Evolutionary conservation across 352 stramenopile genomes (phyloP).

Genomic region (Discostella stelligera): DNA sequence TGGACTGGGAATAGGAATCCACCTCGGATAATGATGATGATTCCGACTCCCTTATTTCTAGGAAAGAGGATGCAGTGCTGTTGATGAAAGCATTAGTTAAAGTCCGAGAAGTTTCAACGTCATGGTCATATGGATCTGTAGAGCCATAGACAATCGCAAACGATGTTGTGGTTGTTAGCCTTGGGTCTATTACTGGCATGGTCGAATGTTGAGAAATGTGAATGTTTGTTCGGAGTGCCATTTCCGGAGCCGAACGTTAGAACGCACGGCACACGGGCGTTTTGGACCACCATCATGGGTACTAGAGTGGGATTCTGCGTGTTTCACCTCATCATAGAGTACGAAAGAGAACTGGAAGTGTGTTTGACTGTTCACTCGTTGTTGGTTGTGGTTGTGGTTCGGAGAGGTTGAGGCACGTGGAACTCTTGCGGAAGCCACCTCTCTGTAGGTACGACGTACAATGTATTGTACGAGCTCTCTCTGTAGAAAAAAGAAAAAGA

Average conservation of each 20-base stretch:
- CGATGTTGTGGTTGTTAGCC: not conserved
- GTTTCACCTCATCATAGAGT: too few species aligned
- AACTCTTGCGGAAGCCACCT: too few species aligned
- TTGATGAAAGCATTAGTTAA: not conserved
- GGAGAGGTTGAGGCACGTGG: too few species aligned
- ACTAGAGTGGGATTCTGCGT: too few species aligned
- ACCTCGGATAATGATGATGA: not conserved
- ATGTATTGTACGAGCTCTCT: too few species aligned
- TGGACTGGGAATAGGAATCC: constrained; percentile 1
- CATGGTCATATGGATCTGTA: not conserved
- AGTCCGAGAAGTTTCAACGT: not conserved
- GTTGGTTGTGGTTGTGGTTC: too few species aligned
- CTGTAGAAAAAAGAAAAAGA: not conserved
- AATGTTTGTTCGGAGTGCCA: not conserved
- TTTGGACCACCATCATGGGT: not conserved
- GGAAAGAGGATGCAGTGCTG: not conserved
- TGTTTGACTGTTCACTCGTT: too few species aligned
- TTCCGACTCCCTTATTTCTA: not conserved
- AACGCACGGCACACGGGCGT: not conserved
- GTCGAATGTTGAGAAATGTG: not conserved
- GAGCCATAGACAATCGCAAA: constrained; percentile 2
- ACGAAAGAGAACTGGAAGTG: too few species aligned
- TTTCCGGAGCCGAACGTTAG: too few species aligned
- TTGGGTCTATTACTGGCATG: not conserved
- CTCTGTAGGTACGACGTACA: too few species aligned